Conservation (phyloP, 2,329 filamentous ascomycete species). For the Clonostachys rosea region DNA sequence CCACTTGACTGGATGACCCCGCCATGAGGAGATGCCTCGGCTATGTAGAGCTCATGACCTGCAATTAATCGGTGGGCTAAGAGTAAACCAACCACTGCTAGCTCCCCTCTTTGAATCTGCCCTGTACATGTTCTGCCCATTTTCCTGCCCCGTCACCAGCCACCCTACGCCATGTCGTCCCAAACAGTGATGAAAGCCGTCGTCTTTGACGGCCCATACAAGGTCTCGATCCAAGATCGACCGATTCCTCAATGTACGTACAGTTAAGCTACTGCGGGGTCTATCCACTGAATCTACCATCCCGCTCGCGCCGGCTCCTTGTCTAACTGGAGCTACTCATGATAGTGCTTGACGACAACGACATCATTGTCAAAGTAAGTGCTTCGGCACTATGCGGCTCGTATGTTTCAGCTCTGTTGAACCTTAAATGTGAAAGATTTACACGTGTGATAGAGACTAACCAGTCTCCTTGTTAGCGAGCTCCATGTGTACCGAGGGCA, state of each 20-base stretch:
- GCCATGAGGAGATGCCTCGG: no score
- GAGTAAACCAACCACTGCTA: no score
- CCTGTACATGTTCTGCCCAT: no score
- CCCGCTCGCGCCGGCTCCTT: constrained; percentile 3
- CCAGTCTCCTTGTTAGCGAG: constrained; percentile 48
- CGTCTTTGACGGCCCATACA: constrained; percentile 74
- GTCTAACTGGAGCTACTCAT: background rate
- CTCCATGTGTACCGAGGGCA: constrained; percentile 83
- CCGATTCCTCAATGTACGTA: constrained; percentile 60
- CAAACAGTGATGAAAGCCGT: constrained; percentile 76
- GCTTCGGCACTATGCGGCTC: constrained; percentile 85
- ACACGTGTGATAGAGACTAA: background rate
- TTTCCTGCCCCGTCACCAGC: no score
- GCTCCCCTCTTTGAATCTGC: no score
- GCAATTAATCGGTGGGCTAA: no score
- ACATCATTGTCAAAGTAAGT: constrained; percentile 79
- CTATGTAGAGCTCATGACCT: no score
- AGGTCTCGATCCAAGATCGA: constrained; percentile 72
- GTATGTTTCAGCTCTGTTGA: constrained; percentile 40
- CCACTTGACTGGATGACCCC: no score
- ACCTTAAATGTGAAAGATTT: background rate
- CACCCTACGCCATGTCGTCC: constrained; percentile 16
- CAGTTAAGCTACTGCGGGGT: no score
- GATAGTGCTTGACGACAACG: constrained; percentile 60
- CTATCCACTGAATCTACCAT: no score